These are phyloP conservation scores for Fistulinella prunicolor DNA, from an alignment of 768 basidiomycete species.

Conservation along the genomic window DNA sequence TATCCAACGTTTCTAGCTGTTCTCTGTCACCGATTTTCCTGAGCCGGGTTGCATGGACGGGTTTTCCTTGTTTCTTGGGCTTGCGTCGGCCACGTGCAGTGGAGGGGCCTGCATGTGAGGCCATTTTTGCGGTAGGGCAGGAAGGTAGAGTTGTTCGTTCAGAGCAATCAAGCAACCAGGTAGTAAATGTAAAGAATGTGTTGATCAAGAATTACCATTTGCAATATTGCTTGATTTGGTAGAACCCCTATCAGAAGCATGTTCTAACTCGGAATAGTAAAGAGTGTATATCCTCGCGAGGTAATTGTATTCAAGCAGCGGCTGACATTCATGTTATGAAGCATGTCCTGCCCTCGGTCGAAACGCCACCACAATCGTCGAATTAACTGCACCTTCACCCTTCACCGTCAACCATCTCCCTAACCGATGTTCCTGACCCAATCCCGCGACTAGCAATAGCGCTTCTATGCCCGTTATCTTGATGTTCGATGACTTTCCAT, in stretches of 20 bases:
- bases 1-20: conserved; percentile 49
- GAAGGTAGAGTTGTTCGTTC: too few relatives aligned
- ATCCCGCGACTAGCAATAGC: conserved; percentile 71
- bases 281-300: too few relatives aligned
- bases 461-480: conserved; percentile 32
- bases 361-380: conserved; percentile 62
- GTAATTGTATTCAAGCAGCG: too few relatives aligned
- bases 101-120: conserved; percentile 19
- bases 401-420: conserved; percentile 86
- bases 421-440: conserved; percentile 85
- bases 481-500: conserved; percentile 13
- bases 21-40: conserved; percentile 49
- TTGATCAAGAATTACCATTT: too few relatives aligned
- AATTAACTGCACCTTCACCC: conserved; percentile 68
- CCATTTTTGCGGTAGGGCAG: too few relatives aligned
- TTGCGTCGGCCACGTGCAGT: conserved; percentile 7
- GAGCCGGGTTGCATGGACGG: conserved; percentile 26
- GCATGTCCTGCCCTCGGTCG: conserved; percentile 30
- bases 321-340: too few relatives aligned
- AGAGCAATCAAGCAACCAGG: too few relatives aligned
- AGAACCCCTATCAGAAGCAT: too few relatives aligned
- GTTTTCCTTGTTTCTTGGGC: conserved; percentile 15
- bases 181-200: too few relatives aligned
- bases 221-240: too few relatives aligned
- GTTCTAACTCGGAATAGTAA: too few relatives aligned